Base-by-base conservation (phyloP, 1,284 basidiomycete species). In the Kalmanozyma brasiliensis region DNA sequence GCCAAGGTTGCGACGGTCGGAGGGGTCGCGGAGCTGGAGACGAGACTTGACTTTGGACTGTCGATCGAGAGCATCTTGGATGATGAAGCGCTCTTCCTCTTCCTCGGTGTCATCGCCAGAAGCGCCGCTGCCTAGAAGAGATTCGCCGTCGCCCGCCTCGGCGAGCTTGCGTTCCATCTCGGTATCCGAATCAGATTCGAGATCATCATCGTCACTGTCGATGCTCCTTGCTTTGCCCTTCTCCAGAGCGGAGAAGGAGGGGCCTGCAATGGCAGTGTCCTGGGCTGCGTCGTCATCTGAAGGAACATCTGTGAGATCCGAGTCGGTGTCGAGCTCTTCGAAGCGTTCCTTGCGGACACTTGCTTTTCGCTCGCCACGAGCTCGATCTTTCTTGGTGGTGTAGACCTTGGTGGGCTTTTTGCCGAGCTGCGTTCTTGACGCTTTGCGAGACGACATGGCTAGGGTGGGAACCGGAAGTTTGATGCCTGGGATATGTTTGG, bases 91-190 rank as follows among this genome's bases (percentile, higher is more conserved):
- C 42, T 78, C 77, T 32, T 81, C 79, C 23, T 79, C 70, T 23
- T 73, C 67, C 35, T 78, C 70, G n/a, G 63, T 67, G 23, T 78
- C 77, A 4, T 78, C 73, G 46, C 65, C 68, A 5, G 76, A 78
- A 48, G 64, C 66, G 42, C 67, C 79, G n/a, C 77, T 79, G 34
- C 79, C 79, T n/a, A 80, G 63, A 11, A 80, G 68, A 14, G 79
- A 80, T 32, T 79, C 79, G 36, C 76, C 78, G 26, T 79, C 77
- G 13, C 78, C 76, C 0, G 79, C 79, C 33, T 73, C 79, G 29
- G 68, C 72, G 16, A 80, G 75, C 59, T 78, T 75, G 42, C 68
- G 70, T 30, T 76, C 79, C 78, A 80, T 79, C 24, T 76, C 77
- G 23, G 66, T 62, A 30, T 79, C 78, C 11, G 77, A 75, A 19